phyloP scores from a whole-genome alignment of 345 rosid species.

The Syzygium grande region DNA sequence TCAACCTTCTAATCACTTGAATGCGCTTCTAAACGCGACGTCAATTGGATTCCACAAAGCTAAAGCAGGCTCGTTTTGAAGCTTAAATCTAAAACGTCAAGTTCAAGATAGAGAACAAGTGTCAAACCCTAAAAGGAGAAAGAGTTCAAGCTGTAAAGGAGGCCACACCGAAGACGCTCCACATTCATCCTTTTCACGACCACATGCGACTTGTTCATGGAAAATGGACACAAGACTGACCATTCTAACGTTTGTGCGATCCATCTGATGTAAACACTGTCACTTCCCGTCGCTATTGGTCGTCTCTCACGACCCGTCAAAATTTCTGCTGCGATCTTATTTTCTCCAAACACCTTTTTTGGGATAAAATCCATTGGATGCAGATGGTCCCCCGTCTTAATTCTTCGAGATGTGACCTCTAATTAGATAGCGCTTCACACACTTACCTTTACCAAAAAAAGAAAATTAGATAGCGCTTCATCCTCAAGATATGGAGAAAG shows the following conservation, averaged over 20 bases:
- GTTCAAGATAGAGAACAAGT: too few relatives aligned
- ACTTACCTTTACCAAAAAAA: too few relatives aligned
- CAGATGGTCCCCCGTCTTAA: background rate
- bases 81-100: too few relatives aligned
- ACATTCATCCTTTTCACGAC: background rate
- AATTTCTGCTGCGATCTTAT: background rate
- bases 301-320: background rate
- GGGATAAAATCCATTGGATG: background rate
- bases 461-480: background rate
- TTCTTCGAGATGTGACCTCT: background rate
- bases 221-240: background rate
- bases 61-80: too few relatives aligned
- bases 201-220: background rate
- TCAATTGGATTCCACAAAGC: too few relatives aligned
- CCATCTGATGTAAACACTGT: background rate
- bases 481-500: background rate
- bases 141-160: slow-evolving; percentile 4
- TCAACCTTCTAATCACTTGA: too few relatives aligned
- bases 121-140: too few relatives aligned
- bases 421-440: background rate
- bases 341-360: background rate
- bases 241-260: background rate
- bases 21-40: too few relatives aligned
- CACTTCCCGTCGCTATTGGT: background rate
- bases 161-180: slow-evolving; percentile 34